Base-by-base conservation (phyloP, 169 alveolate species). In the Miamiensis avidus region DNA sequence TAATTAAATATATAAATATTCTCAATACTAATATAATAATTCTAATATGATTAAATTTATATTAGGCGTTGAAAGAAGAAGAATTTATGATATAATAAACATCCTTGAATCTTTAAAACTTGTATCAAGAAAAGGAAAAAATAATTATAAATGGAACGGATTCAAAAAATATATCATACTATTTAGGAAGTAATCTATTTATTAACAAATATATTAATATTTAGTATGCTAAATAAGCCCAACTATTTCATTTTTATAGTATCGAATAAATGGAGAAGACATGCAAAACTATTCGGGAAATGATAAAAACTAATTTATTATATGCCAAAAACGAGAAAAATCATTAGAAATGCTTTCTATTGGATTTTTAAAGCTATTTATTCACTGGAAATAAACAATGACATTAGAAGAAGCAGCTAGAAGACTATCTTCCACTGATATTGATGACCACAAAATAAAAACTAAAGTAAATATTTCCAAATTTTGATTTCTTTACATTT, bases 371-470 rank as follows among this genome's bases (percentile, higher is more conserved):
- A 87, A 85, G 1, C 69, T 92, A 1, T 90, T 92, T 76, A 34
- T 92, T n/a, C 72, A 83, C 31, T 83, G 92, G 89, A 82, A 87
- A 33, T 25, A 72, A 1, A 84, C 87, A 15, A 86, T 89, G 86
- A 88, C 96, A 27, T 83, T 92, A 15, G 96, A 92, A 82, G 94
- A 92, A 64, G 96, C 96, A 4, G 96, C 94, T 29, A 76, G 87
- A 32, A 72, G 90, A 34, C 78, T 92, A 0, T 91, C 92, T 33
- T 29, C 64, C 31, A 76, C 74, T 34, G 87, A 77, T 69, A 74
- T 81, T 28, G 88, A 90, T 32, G 94, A 88, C 31, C 78, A 88
- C 4, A 88, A 88, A 78, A 85, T 91, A 0, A 92, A 92, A 79
- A 91, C 94, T 78, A 88, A 79, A 29, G 84, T 79, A 79, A 64